Conservation (phyloP, 495 filamentous ascomycete species). For the Aspergillus kassunensis region DNA sequence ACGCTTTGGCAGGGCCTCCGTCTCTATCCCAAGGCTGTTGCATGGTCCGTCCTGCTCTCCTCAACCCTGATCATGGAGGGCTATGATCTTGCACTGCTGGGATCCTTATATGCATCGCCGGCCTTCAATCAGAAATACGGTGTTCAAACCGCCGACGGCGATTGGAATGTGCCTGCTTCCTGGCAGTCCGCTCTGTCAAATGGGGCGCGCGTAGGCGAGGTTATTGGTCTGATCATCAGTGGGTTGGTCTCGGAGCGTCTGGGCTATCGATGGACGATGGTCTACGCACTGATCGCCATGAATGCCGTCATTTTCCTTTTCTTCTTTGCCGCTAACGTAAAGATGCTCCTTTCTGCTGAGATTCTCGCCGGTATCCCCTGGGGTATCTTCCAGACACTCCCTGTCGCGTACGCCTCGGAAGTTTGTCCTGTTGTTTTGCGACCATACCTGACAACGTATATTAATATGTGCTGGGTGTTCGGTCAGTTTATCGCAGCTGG, state of each 20-base stretch:
- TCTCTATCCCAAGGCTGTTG: conserved; percentile 54
- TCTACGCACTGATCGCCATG: conserved; percentile 59
- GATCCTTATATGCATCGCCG: conserved; percentile 43
- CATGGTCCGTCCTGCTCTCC: conserved; percentile 50
- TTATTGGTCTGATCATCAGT: conserved; percentile 73
- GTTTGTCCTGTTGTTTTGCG: conserved; percentile 52
- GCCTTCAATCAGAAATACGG: conserved; percentile 59
- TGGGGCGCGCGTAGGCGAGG: conserved; percentile 59
- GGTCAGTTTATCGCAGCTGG: conserved; percentile 72
- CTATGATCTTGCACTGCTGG: conserved; percentile 51
- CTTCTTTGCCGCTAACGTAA: conserved; percentile 68
- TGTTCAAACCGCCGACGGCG: background rate
- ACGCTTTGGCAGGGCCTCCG: conserved; percentile 39
- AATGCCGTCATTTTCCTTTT: conserved; percentile 67
- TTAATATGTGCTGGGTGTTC: conserved; percentile 79
- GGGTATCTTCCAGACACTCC: conserved; percentile 78
- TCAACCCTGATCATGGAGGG: conserved; percentile 55
- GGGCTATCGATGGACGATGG: conserved; percentile 69
- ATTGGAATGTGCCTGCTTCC: conserved; percentile 18
- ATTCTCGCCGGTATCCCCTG: conserved; percentile 75
- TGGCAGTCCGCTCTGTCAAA: conserved; percentile 79
- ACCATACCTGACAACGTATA: conserved; percentile 72
- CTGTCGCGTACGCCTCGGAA: conserved; percentile 63
- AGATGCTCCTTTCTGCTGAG: conserved; percentile 66
- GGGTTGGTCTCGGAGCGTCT: conserved; percentile 71